These are phyloP conservation scores for Apodospora peruviana DNA, from an alignment of 495 filamentous ascomycete genomes.

Conservation along the genomic window DNA sequence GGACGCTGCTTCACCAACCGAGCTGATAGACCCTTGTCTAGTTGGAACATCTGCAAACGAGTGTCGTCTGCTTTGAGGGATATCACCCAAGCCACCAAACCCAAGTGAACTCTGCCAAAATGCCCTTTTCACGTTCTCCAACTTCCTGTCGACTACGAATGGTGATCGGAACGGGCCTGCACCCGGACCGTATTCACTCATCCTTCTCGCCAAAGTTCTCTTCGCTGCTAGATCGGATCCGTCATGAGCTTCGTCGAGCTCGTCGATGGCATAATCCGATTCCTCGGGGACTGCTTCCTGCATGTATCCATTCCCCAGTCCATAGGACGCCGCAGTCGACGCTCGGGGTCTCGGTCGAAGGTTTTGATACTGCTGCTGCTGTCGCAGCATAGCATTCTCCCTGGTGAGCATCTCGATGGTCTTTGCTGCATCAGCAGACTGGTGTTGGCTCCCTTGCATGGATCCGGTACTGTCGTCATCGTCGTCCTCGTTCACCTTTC, in stretches of 20 bases:
- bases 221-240: constrained; percentile 48
- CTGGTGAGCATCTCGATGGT: constrained; percentile 67
- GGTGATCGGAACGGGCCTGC: constrained; percentile 45
- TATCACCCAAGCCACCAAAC: constrained; percentile 64
- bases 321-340: constrained; percentile 46
- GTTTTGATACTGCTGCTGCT: constrained; percentile 57
- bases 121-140: constrained; percentile 73
- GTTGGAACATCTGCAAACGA: constrained; percentile 84
- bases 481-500: constrained; percentile 75
- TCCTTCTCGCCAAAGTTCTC: constrained; percentile 46
- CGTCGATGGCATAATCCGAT: constrained; percentile 64
- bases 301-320: constrained; percentile 54
- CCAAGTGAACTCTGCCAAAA: constrained; percentile 86
- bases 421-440: constrained; percentile 56
- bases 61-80: constrained; percentile 84
- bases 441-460: constrained; percentile 44
- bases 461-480: constrained; percentile 64
- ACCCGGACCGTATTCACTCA: constrained; percentile 60
- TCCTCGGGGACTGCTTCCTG: constrained; percentile 65
- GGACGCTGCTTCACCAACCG: constrained; percentile 48
- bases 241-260: constrained; percentile 59
- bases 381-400: constrained; percentile 67
- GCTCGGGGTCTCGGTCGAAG: constrained; percentile 59
- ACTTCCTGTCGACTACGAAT: constrained; percentile 58
- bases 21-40: constrained; percentile 65